Evolutionary conservation across 352 stramenopile genomes (phyloP), one percentile per base, ranked within the genome.

Genomic region (Pythium dissimile): DNA sequence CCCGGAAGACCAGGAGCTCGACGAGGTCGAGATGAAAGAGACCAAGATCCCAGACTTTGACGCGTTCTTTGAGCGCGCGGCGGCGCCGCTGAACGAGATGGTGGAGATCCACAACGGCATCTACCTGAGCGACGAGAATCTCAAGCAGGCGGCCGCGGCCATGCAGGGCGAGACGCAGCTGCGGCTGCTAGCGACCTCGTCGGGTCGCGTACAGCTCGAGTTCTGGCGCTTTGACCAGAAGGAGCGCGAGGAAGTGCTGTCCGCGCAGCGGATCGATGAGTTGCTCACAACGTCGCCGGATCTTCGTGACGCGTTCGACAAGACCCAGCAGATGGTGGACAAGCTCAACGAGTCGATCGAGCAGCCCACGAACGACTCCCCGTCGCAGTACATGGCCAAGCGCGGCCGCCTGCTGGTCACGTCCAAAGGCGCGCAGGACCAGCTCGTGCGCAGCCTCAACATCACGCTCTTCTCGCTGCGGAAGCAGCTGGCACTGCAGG

Each of bases 151-250:
- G 2, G 74, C 72, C 20, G 64, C 74, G 2, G 74, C 70, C 11
- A 55, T 84, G 41, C 74, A 84, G 44, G 74, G 72, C 15, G 74
- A 84, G 51, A 73, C 67, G 5, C 69, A 80, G 62, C 53, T 82
- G 32, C 69, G 70, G 0, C 35, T 84, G 15, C 53, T 34, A 1
- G 62, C 76, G 15, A 13, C 30, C 3, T 15, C 6, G 32, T 57
- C 35, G 2, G 67, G 69, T 23, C 66, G 48, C 31, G 67, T 74
- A 2, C 24, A 54, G 2, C 12, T 80, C 12, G 59, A 71, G 20
- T 54, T 84, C 38, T 84, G 72, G 72, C 63, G 64, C 26, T 81
- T 78, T 27, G 67, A 84, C 34, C 60, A 76, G 31, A 79, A 80
- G 46, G 69, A 78, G 38, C 47, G 72, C 13, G 59, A 82, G 35